phyloP scores from a whole-genome alignment of 495 filamentous ascomycete species.

The Cetradonia linearis region DNA sequence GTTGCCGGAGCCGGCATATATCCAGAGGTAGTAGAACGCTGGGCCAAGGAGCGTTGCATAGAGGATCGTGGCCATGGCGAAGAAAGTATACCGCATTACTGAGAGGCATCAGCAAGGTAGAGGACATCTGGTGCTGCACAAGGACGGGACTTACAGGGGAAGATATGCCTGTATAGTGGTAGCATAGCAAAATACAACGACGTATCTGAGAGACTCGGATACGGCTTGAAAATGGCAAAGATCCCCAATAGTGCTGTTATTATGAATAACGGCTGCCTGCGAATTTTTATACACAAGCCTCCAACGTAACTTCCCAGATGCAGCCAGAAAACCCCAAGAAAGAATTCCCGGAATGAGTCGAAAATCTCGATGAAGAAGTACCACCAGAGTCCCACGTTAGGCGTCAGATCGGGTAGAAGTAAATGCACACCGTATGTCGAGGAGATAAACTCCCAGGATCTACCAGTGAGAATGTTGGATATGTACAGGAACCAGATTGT shows the following conservation, averaged over 20 bases:
- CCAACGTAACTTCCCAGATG: constrained; percentile 83
- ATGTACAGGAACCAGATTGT: constrained; percentile 52
- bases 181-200: constrained; percentile 74
- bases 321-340: constrained; percentile 95
- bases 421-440: constrained; percentile 90
- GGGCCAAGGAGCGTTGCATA: constrained; percentile 85
- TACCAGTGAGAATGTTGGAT: constrained; percentile 65
- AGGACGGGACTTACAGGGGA: constrained; percentile 55
- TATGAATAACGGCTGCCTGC: constrained; percentile 76
- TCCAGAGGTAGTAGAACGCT: constrained; percentile 96
- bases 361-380: constrained; percentile 99
- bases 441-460: constrained; percentile 71
- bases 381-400: constrained; percentile 97
- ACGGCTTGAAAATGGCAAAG: constrained; percentile 89
- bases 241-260: constrained; percentile 73
- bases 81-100: constrained; percentile 92
- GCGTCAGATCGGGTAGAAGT: constrained; percentile 82
- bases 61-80: constrained; percentile 66
- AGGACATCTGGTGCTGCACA: background rate
- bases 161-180: constrained; percentile 85
- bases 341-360: constrained; percentile 93
- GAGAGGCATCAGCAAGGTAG: constrained; percentile 10
- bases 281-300: constrained; percentile 68
- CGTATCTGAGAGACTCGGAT: constrained; percentile 82
- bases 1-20: constrained; percentile 94